Evolutionary conservation across 441 rosid species (phyloP), one percentile per base, ranked within the genome.

Genomic region (Pelargonium myrrhifolium): DNA sequence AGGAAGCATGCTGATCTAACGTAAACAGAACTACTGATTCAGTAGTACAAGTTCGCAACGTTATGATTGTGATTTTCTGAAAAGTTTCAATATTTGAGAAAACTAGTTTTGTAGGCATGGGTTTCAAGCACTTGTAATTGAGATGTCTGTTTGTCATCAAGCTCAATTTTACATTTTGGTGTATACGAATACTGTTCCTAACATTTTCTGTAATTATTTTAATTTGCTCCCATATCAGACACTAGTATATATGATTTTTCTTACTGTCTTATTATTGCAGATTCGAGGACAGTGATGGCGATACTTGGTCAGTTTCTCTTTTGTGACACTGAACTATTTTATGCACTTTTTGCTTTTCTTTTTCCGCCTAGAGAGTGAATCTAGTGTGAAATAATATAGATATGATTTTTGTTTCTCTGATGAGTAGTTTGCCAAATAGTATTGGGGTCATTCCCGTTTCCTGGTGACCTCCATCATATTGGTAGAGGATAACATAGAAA

Each of bases 221-320:
- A 18, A 53, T 53, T 53, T 53, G 24, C 60, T 53, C 18, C 24
- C 9, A 7, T 51, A 15, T 51, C 58, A 4, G 8, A n/a, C 15
- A 51, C 58, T 18, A 7, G 20, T 53, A 17, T 15, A 37, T 45
- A 53, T 53, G 24, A 21, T 53, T 53, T n/a, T 21, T 53, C 10
- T 53, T 17, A 53, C 60, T 53, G 60, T 10, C 58, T 67, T 66
- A 45, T 56, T 69, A 74, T 75, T 74, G 49, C 94, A 93, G 98
- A 90, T 87, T 93, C 98, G 72, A 87, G 97, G 87, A 93, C 98
- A 1, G 98, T 93, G 73, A 93, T 93, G 98, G 96, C 98, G 64
- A 85, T 93, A 79, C 89, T 93, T 68, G 98, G 98, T 93, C 78
- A 84, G 89, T 62, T 26, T 58, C 40, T 70, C 37, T 42, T 68